These are phyloP conservation scores for Cystoisospora suis DNA, from an alignment of 169 alveolate species.

Conservation along the genomic window DNA sequence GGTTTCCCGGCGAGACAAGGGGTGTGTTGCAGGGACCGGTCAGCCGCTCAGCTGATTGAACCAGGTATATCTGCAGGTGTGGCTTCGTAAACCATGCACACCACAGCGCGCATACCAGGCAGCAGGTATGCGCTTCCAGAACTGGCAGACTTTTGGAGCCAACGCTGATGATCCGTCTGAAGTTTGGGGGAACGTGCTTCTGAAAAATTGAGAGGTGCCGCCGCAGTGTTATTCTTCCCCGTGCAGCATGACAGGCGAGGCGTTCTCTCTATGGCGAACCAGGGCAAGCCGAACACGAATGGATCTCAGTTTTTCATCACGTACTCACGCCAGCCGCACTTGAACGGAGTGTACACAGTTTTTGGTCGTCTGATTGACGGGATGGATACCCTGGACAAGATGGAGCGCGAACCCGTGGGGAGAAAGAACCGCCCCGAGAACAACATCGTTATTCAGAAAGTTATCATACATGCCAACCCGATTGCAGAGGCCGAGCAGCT, in stretches of 20 bases:
- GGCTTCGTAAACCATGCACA: too few relatives aligned
- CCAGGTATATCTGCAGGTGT: too few relatives aligned
- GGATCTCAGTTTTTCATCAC: slow-evolving; percentile 93
- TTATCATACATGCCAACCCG: slow-evolving; percentile 89
- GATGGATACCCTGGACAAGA: slow-evolving; percentile 87
- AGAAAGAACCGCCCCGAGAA: slow-evolving; percentile 81
- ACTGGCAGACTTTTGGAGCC: neutral
- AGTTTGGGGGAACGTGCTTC: too few relatives aligned
- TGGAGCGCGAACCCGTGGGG: slow-evolving; percentile 89
- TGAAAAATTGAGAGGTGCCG: too few relatives aligned
- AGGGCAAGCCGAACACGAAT: slow-evolving; percentile 88
- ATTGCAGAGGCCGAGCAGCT: slow-evolving; percentile 85
- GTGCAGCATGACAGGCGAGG: slow-evolving; percentile 88
- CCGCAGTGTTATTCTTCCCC: neutral
- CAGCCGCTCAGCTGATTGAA: too few relatives aligned
- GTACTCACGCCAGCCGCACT: slow-evolving; percentile 90
- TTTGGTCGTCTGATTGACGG: slow-evolving; percentile 93
- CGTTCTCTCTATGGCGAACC: slow-evolving; percentile 91
- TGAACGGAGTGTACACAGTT: slow-evolving; percentile 89
- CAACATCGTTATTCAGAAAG: slow-evolving; percentile 84
- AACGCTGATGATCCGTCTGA: neutral
- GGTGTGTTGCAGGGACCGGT: too few relatives aligned
- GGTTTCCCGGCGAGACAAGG: too few relatives aligned
- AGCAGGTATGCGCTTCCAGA: neutral
- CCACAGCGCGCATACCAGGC: neutral